These are phyloP conservation scores for Pachysolen tannophilus DNA, from an alignment of 805 yeast species.

Conservation along the genomic window DNA sequence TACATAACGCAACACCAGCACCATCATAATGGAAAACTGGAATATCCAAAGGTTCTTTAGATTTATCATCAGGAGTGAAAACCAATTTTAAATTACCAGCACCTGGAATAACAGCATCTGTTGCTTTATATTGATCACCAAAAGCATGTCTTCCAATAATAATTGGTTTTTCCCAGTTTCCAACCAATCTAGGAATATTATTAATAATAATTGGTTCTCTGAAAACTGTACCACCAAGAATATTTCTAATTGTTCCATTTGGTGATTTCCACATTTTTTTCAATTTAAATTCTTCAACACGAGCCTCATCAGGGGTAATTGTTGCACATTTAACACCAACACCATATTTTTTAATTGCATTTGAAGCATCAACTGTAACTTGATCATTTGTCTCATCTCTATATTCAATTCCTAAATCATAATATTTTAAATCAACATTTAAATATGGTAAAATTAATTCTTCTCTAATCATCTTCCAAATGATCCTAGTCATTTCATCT, in stretches of 20 bases:
- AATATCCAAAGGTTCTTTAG: conserved; percentile 36
- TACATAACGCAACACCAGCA: conserved; percentile 79
- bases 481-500: conserved; percentile 95
- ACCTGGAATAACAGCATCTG: conserved; percentile 71
- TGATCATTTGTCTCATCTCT: conserved; percentile 85
- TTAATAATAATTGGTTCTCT: conserved; percentile 89
- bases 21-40: conserved; percentile 63
- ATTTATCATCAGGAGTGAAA: conserved; percentile 65
- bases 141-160: conserved; percentile 96
- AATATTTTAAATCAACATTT: conserved; percentile 83
- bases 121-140: conserved; percentile 95
- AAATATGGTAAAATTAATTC: conserved; percentile 79
- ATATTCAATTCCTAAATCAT: conserved; percentile 80
- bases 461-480: conserved; percentile 87
- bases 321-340: conserved; percentile 98
- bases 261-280: conserved; percentile 98
- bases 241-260: conserved; percentile 93
- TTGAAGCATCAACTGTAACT: conserved; percentile 84
- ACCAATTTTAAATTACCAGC: conserved; percentile 76
- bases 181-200: conserved; percentile 82
- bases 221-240: conserved; percentile 93
- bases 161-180: conserved; percentile 92
- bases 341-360: conserved; percentile 79
- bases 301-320: conserved; percentile 95
- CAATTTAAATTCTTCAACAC: conserved; percentile 83